phyloP scores from a whole-genome alignment of 2,329 filamentous ascomycete species.

The Calycina herbarum region DNA sequence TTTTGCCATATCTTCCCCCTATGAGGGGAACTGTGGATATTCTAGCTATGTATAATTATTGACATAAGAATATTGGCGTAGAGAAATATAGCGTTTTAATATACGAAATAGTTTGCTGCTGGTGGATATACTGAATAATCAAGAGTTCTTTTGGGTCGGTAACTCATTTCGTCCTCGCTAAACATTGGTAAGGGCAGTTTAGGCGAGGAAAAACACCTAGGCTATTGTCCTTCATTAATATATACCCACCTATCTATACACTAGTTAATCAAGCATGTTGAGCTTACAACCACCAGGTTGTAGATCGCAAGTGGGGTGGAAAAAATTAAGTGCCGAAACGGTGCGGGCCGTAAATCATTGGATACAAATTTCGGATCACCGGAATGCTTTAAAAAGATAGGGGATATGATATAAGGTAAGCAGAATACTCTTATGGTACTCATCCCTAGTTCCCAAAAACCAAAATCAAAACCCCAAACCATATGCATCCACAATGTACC shows the following conservation, averaged over 20 bases:
- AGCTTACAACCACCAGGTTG: not conserved
- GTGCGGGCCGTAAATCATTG: not conserved
- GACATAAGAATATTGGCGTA: not conserved
- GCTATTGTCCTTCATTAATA: slow-evolving; percentile 2
- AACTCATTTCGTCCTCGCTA: not conserved
- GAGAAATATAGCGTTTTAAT: not conserved
- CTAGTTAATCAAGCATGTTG: not conserved
- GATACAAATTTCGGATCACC: not conserved
- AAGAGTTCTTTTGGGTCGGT: not conserved
- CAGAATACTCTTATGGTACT: not conserved
- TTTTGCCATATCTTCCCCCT: not conserved
- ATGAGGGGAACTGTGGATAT: not conserved
- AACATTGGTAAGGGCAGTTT: not conserved
- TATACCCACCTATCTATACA: not conserved
- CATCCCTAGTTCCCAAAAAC: not conserved
- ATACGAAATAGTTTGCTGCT: not conserved
- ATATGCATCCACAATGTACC: slow-evolving; percentile 10
- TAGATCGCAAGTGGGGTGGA: not conserved
- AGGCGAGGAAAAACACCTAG: not conserved
- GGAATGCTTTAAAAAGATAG: not conserved
- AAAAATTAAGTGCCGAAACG: not conserved
- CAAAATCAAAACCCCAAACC: not conserved
- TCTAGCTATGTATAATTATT: not conserved
- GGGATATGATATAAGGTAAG: not conserved
- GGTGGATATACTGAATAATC: not conserved